These are phyloP conservation scores for Prunus padus DNA, from an alignment of 306 rosid genomes.

Conservation along the genomic window DNA sequence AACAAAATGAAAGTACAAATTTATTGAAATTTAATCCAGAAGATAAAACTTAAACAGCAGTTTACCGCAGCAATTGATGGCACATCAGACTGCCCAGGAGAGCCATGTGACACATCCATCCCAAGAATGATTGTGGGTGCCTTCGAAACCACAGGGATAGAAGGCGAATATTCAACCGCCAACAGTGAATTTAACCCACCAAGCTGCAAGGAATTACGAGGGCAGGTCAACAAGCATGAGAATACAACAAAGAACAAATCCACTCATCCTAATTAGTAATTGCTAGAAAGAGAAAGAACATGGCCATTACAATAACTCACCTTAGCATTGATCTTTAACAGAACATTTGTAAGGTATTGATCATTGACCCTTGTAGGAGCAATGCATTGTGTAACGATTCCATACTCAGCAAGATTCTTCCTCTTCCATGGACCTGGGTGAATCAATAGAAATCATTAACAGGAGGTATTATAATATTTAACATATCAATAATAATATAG, in stretches of 20 bases:
- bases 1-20: background rate
- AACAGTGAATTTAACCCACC: conserved; percentile 86
- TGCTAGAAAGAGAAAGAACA: background rate
- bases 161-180: conserved; percentile 57
- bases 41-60: background rate
- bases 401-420: conserved; percentile 69
- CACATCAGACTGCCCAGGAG: conserved; percentile 84
- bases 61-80: conserved; percentile 94
- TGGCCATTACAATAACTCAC: conserved; percentile 30
- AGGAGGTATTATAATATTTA: background rate
- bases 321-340: conserved; percentile 89
- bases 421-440: conserved; percentile 86
- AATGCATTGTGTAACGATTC: conserved; percentile 82
- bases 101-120: conserved; percentile 97
- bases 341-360: conserved; percentile 81
- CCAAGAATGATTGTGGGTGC: conserved; percentile 81
- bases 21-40: background rate
- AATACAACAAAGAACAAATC: background rate
- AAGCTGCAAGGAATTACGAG: conserved; percentile 48
- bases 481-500: background rate
- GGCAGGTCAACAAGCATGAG: background rate
- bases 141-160: conserved; percentile 76
- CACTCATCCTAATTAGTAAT: background rate
- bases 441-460: background rate
- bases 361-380: conserved; percentile 79